Evolutionary conservation across 2,329 filamentous ascomycete species (phyloP).

Genomic region (Knufia petricola): DNA sequence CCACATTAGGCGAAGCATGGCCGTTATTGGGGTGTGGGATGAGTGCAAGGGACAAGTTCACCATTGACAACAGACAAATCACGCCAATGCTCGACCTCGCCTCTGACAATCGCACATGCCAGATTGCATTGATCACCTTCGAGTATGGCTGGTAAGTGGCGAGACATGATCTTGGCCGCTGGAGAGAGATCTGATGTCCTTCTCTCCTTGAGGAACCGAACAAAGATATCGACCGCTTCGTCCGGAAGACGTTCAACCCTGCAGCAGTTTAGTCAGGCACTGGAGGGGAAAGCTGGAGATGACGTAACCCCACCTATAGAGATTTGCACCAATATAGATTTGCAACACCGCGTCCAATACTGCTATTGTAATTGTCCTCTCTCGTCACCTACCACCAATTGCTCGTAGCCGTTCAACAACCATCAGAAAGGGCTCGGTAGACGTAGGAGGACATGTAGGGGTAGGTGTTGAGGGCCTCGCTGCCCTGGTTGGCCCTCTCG

Average conservation of each 20-base stretch:
- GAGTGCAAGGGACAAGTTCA: neutral
- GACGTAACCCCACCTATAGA: neutral
- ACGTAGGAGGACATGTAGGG: no score
- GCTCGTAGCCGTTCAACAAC: no score
- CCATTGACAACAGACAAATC: neutral
- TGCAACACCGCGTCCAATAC: neutral
- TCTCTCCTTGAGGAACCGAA: neutral
- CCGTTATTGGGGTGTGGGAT: neutral
- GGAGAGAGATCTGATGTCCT: neutral
- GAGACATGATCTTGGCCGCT: neutral
- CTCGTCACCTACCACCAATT: no score
- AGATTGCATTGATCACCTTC: slow-evolving; percentile 3
- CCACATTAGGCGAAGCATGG: no score
- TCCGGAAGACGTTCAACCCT: slow-evolving; percentile 1
- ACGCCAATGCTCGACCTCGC: neutral
- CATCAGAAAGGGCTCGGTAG: no score
- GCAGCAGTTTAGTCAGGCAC: neutral
- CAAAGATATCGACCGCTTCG: neutral
- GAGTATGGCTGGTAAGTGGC: slow-evolving; percentile 2
- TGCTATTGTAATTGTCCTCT: no score
- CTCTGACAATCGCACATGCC: neutral
- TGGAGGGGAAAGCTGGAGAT: neutral
- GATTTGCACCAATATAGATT: neutral
- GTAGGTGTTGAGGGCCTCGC: no score
- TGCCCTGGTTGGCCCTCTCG: no score